A percentile compares a stretch with the other conserved stretches of the same genome.
phyloP scores from a whole-genome alignment of 1,284 basidiomycete species.

The Sporisorium graminicola region DNA sequence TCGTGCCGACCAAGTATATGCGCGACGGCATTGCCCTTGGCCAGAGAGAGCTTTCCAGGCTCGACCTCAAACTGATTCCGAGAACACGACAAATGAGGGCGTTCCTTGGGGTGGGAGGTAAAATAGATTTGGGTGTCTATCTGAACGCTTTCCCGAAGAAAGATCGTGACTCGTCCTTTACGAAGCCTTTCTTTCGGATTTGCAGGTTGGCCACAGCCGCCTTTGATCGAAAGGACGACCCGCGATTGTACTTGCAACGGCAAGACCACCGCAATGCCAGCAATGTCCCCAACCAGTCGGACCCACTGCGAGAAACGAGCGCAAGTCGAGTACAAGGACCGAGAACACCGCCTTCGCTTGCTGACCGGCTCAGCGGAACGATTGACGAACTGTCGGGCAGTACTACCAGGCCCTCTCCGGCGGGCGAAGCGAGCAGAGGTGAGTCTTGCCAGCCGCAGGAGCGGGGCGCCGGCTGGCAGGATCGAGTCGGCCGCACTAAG shows the following conservation, averaged over 20 bases:
- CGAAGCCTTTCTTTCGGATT: background rate
- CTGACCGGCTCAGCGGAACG: background rate
- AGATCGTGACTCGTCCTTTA: rapidly evolving
- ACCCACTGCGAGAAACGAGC: background rate
- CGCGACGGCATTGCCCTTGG: slow-evolving; percentile 4
- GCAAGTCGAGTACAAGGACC: background rate
- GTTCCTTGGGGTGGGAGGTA: background rate
- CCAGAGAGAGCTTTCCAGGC: background rate
- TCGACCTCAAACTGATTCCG: background rate
- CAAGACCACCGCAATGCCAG: background rate
- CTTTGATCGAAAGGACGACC: background rate
- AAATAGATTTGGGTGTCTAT: background rate
- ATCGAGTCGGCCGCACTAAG: background rate
- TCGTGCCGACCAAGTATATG: slow-evolving; percentile 14
- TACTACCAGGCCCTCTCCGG: too few species aligned
- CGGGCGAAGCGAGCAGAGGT: slow-evolving; percentile 4
- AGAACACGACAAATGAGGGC: background rate
- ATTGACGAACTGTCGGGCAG: background rate
- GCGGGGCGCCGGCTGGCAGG: background rate
- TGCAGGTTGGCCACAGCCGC: slow-evolving; percentile 9
- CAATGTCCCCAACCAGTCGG: background rate
- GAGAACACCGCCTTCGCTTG: background rate
- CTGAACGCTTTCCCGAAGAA: background rate
- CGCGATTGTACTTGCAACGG: background rate
- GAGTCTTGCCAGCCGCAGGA: background rate